Conservation (phyloP, 768 basidiomycete species). For the Galerina sulciceps region DNA sequence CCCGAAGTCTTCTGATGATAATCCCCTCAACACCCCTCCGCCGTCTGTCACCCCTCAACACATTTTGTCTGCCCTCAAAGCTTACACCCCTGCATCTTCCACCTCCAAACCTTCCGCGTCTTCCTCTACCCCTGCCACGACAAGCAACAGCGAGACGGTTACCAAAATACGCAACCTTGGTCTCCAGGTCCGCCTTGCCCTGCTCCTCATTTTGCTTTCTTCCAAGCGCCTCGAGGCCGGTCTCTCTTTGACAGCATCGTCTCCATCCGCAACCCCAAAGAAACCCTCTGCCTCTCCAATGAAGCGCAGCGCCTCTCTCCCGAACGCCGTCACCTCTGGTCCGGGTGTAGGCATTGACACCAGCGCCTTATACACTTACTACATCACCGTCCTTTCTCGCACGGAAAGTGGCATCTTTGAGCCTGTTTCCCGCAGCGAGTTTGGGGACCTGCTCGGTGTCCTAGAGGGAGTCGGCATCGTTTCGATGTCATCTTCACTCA, state of each 20-base stretch:
- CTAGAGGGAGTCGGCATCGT: conserved; percentile 77
- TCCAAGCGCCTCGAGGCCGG: conserved; percentile 63
- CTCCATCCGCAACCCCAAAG: conserved; percentile 37
- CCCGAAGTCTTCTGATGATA: conserved; percentile 25
- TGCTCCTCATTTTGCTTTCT: conserved; percentile 68
- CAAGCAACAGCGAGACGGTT: conserved; percentile 62
- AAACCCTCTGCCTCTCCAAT: conserved; percentile 46
- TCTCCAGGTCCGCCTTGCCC: conserved; percentile 72
- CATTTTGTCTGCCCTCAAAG: conserved; percentile 76
- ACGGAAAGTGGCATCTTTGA: conserved; percentile 58
- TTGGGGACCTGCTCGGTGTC: conserved; percentile 70
- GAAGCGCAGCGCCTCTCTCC: conserved; percentile 53
- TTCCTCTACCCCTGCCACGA: conserved; percentile 21
- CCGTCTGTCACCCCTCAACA: conserved; percentile 66
- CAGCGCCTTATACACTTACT: conserved; percentile 67
- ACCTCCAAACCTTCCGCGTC: conserved; percentile 26
- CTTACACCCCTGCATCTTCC: conserved; percentile 55
- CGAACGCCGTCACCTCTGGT: conserved; percentile 26
- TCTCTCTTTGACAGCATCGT: conserved; percentile 49
- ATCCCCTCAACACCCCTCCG: conserved; percentile 38
- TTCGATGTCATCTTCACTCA: conserved; percentile 40
- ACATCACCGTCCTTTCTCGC: conserved; percentile 60
- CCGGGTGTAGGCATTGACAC: conserved; percentile 53
- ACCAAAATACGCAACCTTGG: conserved; percentile 71
- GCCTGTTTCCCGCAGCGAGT: conserved; percentile 76